Base-by-base conservation (phyloP, 495 filamentous ascomycete genomes). In the Copromyces sp. region DNA sequence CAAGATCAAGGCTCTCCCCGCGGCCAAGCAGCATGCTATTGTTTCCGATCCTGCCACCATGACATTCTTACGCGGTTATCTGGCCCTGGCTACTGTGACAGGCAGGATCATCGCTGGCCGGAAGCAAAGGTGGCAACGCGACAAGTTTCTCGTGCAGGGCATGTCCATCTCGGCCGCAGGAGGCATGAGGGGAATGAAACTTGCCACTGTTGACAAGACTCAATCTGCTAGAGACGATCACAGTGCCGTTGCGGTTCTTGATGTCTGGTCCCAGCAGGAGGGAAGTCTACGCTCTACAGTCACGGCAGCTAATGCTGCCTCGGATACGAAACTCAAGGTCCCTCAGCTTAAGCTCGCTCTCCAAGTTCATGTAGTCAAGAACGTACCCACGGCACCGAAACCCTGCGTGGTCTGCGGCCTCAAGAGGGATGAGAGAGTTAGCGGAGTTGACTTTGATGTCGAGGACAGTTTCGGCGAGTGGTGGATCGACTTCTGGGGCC, bases 401-500 rank as follows among this genome's bases (percentile, higher is more conserved):
- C 86, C 88, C n/a, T 99, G 95, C 82, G 88, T 92, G 69, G 85
- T 99, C 32, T 99, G 95, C 82, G 93, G 93, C 2, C 82, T 98
- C 74, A 94, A 90, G 81, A 83, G 94, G 75, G 92, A 96, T 61
- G 95, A 99, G 83, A 85, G 94, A 42, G 83, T 98, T 24, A 79
- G 84, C 3, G 89, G 87, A 75, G 84, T 97, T 39, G 94, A 97
- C 80, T 84, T 90, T 38, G 84, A 89, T 71, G 90, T 96, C 24
- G 88, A 93, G 74, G 95, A 97, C 82, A 93, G 90, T 80, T 94
- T 97, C 83, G 93, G 93, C 45, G 94, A 98, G 81, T 98, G 93
- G 93, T 99, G 95, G 95, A 86, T 91, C 16, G 92, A 96, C 42
- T 90, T 94, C 80, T 96, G 93, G 93, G 90, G 91, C 0, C 91